These are phyloP conservation scores for Maudiozyma pseudohumilis DNA, from an alignment of 805 yeast species.

Conservation along the genomic window DNA sequence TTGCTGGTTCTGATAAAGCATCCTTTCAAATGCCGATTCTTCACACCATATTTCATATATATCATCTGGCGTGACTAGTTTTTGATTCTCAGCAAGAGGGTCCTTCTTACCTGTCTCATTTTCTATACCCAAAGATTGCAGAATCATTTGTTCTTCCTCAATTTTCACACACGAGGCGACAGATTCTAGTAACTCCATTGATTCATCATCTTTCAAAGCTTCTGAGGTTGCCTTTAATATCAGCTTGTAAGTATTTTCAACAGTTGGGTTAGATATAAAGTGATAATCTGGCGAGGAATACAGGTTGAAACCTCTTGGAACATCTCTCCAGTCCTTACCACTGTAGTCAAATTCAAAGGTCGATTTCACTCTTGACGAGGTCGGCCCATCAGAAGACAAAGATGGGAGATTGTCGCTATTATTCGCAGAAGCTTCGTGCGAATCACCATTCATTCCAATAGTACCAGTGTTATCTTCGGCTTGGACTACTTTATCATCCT, in stretches of 20 bases:
- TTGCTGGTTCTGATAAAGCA: constrained; percentile 42
- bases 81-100: not conserved
- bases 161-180: constrained; percentile 44
- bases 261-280: constrained; percentile 13
- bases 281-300: constrained; percentile 22
- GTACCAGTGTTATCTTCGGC: constrained; percentile 7
- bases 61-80: constrained; percentile 37
- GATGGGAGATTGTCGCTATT: not conserved
- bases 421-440: not conserved
- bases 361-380: constrained; percentile 30
- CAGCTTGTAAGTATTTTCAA: constrained; percentile 10
- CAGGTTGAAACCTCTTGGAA: constrained; percentile 50
- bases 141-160: constrained; percentile 31
- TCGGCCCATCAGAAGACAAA: not conserved
- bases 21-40: constrained; percentile 39
- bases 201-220: constrained; percentile 12
- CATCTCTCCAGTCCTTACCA: constrained; percentile 66
- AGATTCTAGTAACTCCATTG: constrained; percentile 23
- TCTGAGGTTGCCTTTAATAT: constrained; percentile 14
- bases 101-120: not conserved
- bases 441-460: not conserved
- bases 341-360: constrained; percentile 44
- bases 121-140: constrained; percentile 7
- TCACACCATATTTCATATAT: constrained; percentile 40
- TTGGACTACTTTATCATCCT: constrained; percentile 25